phyloP scores from a whole-genome alignment of 768 basidiomycete species.

The Lentinula aciculospora region DNA sequence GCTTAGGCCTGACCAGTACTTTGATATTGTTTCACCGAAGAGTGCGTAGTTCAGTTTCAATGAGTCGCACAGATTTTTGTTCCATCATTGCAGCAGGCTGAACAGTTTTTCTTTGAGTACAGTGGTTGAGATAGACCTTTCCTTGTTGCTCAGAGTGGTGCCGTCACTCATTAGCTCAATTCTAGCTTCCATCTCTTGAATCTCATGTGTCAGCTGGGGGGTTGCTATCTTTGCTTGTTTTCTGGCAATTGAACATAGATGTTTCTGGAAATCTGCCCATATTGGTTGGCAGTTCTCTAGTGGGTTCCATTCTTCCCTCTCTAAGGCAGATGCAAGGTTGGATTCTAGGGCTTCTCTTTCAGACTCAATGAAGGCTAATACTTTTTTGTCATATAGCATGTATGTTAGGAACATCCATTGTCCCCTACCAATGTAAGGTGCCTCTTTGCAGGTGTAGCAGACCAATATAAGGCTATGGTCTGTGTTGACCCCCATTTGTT shows the following conservation, averaged over 20 bases:
- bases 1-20: slow-evolving; percentile 14
- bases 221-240: slow-evolving; percentile 8
- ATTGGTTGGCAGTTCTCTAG: slow-evolving; percentile 5
- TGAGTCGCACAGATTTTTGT: too few species aligned
- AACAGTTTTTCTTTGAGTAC: slow-evolving; percentile 8
- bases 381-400: slow-evolving; percentile 14
- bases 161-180: not conserved
- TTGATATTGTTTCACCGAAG: slow-evolving; percentile 13
- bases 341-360: not conserved
- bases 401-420: slow-evolving; percentile 23
- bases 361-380: slow-evolving; percentile 5
- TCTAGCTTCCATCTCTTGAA: not conserved
- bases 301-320: not conserved
- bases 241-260: slow-evolving; percentile 2
- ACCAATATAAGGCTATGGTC: slow-evolving; percentile 28
- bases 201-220: slow-evolving; percentile 6
- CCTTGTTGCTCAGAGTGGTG: not conserved
- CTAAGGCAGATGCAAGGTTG: slow-evolving; percentile 1
- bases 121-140: not conserved
- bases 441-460: slow-evolving; percentile 10
- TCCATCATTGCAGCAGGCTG: not conserved
- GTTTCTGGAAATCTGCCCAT: slow-evolving; percentile 4
- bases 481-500: slow-evolving; percentile 13
- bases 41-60: too few species aligned
- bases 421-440: slow-evolving; percentile 23